Percentiles rank a stretch among this genome's conserved stretches.
These are phyloP conservation scores for Solanum commersonii DNA, from an alignment of 257 asterid genomes.

Conservation along the genomic window DNA sequence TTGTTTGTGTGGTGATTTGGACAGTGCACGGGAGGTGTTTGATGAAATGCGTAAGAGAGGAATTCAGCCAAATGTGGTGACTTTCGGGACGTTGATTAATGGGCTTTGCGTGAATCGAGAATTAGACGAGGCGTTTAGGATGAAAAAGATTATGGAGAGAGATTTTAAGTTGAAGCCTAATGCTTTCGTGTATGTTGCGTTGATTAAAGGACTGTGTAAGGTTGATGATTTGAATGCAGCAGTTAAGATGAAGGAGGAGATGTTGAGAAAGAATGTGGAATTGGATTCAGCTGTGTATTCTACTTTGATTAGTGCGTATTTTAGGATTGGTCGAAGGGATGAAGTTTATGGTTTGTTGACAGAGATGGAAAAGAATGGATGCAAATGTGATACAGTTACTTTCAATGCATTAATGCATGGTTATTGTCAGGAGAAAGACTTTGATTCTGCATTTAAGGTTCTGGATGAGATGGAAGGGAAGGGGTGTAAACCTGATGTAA, in stretches of 20 bases:
- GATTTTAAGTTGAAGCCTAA: slow-evolving; percentile 37
- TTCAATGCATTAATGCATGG: slow-evolving; percentile 60
- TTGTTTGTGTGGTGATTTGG: slow-evolving; percentile 25
- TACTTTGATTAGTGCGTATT: slow-evolving; percentile 52
- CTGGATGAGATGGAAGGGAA: slow-evolving; percentile 53
- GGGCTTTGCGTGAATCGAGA: slow-evolving; percentile 35
- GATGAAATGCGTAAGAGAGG: slow-evolving; percentile 58
- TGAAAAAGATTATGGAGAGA: slow-evolving; percentile 54
- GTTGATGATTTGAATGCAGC: slow-evolving; percentile 26
- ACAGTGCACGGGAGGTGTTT: slow-evolving; percentile 35
- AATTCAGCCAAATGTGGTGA: slow-evolving; percentile 47
- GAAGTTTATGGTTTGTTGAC: slow-evolving; percentile 31
- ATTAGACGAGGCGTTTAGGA: slow-evolving; percentile 29
- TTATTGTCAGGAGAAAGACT: slow-evolving; percentile 48
- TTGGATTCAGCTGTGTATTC: slow-evolving; percentile 55
- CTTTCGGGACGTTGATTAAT: slow-evolving; percentile 62
- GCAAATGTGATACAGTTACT: slow-evolving; percentile 48
- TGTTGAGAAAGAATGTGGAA: slow-evolving; percentile 39
- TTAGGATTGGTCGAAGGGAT: slow-evolving; percentile 43
- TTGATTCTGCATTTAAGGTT: slow-evolving; percentile 40
- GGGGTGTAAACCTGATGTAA: slow-evolving; percentile 54
- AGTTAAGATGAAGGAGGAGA: slow-evolving; percentile 48
- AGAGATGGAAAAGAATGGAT: slow-evolving; percentile 54
- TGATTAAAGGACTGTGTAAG: slow-evolving; percentile 64
- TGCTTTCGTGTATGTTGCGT: slow-evolving; percentile 35